These are phyloP conservation scores for Solanum gandarillasii DNA, from an alignment of 257 asterid species.

Conservation along the genomic window DNA sequence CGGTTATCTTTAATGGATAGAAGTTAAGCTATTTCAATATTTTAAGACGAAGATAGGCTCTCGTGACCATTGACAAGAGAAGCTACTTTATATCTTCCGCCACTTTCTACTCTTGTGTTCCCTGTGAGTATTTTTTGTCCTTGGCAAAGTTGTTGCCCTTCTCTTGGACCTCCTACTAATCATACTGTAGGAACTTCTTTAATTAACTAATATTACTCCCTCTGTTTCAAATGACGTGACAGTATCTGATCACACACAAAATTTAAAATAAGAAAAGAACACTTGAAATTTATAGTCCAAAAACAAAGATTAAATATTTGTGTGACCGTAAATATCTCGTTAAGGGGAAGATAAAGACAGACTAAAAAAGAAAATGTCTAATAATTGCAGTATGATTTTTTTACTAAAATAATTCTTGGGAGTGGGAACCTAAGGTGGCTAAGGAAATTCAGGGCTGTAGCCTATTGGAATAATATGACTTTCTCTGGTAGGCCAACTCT, in stretches of 20 bases:
- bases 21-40: background rate
- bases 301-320: too few relatives aligned
- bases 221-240: too few relatives aligned
- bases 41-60: background rate
- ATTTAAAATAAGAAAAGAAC: too few relatives aligned
- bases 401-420: background rate
- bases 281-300: too few relatives aligned
- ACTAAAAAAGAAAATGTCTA: background rate
- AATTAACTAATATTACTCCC: too few relatives aligned
- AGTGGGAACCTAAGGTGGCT: background rate
- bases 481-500: background rate
- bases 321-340: too few relatives aligned
- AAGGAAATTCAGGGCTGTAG: background rate
- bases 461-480: background rate
- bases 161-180: background rate
- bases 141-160: background rate
- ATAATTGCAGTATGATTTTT: background rate
- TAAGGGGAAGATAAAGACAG: background rate
- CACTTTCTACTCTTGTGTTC: background rate
- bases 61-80: background rate
- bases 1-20: background rate
- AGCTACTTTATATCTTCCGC: background rate
- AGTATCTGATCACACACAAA: too few relatives aligned
- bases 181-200: background rate
- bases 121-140: constrained; percentile 22